Conservation (phyloP, 208 protist species). For the Leishmania arabica region DNA sequence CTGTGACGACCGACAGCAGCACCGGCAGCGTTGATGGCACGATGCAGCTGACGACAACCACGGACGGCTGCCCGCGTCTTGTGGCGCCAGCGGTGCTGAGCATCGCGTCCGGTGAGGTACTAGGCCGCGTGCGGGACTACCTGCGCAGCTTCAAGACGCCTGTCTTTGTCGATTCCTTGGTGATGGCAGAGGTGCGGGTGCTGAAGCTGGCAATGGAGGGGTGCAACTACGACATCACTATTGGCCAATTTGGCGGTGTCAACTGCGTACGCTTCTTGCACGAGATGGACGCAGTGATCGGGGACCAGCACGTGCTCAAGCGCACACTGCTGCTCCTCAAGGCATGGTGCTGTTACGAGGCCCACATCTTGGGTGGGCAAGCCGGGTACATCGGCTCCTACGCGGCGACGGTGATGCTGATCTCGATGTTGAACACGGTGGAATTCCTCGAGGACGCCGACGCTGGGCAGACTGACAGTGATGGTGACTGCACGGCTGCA, state of each 20-base stretch:
- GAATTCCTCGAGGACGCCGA: conserved; percentile 84
- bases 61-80: conserved; percentile 42
- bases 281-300: conserved; percentile 84
- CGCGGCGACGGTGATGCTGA: conserved; percentile 90
- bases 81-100: conserved; percentile 57
- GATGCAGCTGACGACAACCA: conserved; percentile 50
- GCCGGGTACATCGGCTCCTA: conserved; percentile 91
- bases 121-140: conserved; percentile 69
- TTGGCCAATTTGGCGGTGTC: conserved; percentile 89
- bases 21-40: conserved; percentile 51
- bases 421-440: conserved; percentile 88
- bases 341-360: conserved; percentile 92
- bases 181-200: conserved; percentile 84
- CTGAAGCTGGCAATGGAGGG: conserved; percentile 91
- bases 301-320: conserved; percentile 88
- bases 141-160: conserved; percentile 46
- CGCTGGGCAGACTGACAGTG: not conserved
- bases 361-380: conserved; percentile 87
- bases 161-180: conserved; percentile 79
- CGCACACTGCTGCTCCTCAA: conserved; percentile 90
- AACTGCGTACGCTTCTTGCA: conserved; percentile 91
- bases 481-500: not conserved
- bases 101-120: conserved; percentile 70
- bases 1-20: conserved; percentile 64
- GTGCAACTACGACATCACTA: conserved; percentile 86